Conservation (phyloP, 2,329 filamentous ascomycete species). For the Aureobasidium pullulans region DNA sequence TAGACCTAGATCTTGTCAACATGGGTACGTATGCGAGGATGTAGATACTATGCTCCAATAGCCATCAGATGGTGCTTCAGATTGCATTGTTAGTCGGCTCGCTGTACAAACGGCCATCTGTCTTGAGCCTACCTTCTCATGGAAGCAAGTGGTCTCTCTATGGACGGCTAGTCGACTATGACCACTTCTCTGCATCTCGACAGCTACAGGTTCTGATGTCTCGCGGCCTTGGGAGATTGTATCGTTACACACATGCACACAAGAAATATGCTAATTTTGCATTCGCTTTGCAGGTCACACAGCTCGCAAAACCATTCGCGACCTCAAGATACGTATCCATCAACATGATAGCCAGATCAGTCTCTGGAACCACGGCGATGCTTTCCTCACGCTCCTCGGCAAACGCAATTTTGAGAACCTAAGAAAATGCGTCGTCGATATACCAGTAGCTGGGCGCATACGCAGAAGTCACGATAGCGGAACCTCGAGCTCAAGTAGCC, state of each 20-base stretch:
- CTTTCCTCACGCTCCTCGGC: slow-evolving; percentile 58
- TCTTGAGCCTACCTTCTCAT: too few relatives aligned
- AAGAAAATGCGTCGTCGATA: slow-evolving; percentile 69
- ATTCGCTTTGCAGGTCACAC: slow-evolving; percentile 40
- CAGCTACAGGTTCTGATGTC: too few relatives aligned
- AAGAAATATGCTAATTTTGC: too few relatives aligned
- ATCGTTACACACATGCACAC: too few relatives aligned
- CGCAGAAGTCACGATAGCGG: slow-evolving; percentile 28
- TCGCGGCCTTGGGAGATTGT: too few relatives aligned
- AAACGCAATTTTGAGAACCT: slow-evolving; percentile 63
- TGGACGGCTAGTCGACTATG: too few relatives aligned
- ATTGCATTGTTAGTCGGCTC: too few relatives aligned
- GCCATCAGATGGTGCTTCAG: too few relatives aligned
- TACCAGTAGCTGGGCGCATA: slow-evolving; percentile 58
- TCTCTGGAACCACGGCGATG: slow-evolving; percentile 48
- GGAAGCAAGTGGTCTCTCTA: too few relatives aligned
- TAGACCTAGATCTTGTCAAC: slow-evolving; percentile 74
- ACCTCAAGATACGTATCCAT: slow-evolving; percentile 64
- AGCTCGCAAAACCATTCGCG: slow-evolving; percentile 60
- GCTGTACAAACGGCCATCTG: too few relatives aligned
- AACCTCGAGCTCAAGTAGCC: slow-evolving; percentile 18
- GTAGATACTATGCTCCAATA: too few relatives aligned
- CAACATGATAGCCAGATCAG: slow-evolving; percentile 52
- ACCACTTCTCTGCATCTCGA: too few relatives aligned
- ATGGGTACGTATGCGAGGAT: slow-evolving; percentile 44